Percentiles rank a stretch among this genome's conserved stretches.
Conservation (phyloP, 257 asterid genomes). For the Fraxinus quadrangulata region DNA sequence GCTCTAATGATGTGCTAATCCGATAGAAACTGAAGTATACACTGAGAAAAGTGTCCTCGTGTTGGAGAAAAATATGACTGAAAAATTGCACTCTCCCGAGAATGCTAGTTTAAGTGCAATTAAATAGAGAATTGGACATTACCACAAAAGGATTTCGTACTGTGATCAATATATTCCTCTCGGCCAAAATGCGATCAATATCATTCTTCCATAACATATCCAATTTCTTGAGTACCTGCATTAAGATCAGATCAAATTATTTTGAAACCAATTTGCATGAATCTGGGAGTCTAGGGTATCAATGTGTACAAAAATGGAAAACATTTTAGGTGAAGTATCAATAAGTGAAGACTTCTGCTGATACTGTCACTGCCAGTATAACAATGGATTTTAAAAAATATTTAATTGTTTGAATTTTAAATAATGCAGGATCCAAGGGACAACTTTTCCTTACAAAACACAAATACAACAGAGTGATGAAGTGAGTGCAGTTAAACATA, state of each 20-base stretch:
- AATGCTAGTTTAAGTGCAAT: constrained; percentile 25
- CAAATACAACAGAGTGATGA: constrained; percentile 2
- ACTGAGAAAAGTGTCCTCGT: constrained; percentile 7
- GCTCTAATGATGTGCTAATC: constrained; percentile 18
- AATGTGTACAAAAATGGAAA: constrained; percentile 20
- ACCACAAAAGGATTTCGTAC: constrained; percentile 98
- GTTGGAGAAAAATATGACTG: constrained; percentile 15
- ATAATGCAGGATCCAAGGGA: not conserved
- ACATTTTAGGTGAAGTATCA: constrained; percentile 17
- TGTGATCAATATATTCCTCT: constrained; percentile 90
- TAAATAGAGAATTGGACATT: constrained; percentile 28
- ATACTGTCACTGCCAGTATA: not conserved
- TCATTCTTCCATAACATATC: constrained; percentile 95
- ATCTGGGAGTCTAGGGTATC: not conserved
- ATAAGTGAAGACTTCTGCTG: constrained; percentile 8
- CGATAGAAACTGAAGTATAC: constrained; percentile 7
- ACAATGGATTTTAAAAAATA: constrained; percentile 13
- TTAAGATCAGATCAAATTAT: constrained; percentile 35
- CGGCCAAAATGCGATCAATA: constrained; percentile 92
- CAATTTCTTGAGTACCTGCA: constrained; percentile 89
- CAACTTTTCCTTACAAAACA: not conserved
- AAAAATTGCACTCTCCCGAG: constrained; percentile 8
- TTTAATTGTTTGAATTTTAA: constrained; percentile 5
- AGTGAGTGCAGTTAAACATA: not conserved
- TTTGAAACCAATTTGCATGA: constrained; percentile 20